Conservation (phyloP, 2,329 filamentous ascomycete genomes). For the Xylariaceae sp. region DNA sequence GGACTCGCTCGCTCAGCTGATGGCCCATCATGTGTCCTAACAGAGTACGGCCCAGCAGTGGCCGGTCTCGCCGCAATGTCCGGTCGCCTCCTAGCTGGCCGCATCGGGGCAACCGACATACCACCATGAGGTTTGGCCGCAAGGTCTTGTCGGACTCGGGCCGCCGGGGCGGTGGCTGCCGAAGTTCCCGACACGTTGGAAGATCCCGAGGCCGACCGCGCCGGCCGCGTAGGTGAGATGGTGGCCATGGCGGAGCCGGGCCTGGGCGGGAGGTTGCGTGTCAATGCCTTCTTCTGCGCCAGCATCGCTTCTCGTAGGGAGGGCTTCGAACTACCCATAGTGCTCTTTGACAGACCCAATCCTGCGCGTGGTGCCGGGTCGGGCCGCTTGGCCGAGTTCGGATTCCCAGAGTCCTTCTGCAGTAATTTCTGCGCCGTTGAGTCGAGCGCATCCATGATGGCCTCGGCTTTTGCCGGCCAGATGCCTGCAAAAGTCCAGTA, state of each 20-base stretch:
- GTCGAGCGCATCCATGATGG: constrained; percentile 74
- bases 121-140: constrained; percentile 43
- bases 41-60: constrained; percentile 59
- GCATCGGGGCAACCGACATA: constrained; percentile 57
- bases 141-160: constrained; percentile 34
- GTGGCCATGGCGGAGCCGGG: constrained; percentile 59
- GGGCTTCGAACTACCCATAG: constrained; percentile 49
- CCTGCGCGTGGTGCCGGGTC: constrained; percentile 48
- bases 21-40: constrained; percentile 42
- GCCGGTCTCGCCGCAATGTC: constrained; percentile 53
- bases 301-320: constrained; percentile 77
- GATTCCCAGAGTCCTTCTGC: constrained; percentile 77
- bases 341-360: constrained; percentile 55
- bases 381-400: constrained; percentile 54
- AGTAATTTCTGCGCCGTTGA: constrained; percentile 70
- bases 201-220: constrained; percentile 32
- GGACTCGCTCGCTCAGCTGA: constrained; percentile 39
- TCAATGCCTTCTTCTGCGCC: constrained; percentile 64
- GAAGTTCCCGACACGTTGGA: constrained; percentile 28
- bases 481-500: constrained; percentile 77
- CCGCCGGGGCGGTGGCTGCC: constrained; percentile 25
- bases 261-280: constrained; percentile 45
- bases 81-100: constrained; percentile 50
- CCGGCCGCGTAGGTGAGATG: constrained; percentile 46
- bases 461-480: constrained; percentile 72